phyloP scores from a whole-genome alignment of 371 early-diverging fungal species.

The Mucor saturninus region DNA sequence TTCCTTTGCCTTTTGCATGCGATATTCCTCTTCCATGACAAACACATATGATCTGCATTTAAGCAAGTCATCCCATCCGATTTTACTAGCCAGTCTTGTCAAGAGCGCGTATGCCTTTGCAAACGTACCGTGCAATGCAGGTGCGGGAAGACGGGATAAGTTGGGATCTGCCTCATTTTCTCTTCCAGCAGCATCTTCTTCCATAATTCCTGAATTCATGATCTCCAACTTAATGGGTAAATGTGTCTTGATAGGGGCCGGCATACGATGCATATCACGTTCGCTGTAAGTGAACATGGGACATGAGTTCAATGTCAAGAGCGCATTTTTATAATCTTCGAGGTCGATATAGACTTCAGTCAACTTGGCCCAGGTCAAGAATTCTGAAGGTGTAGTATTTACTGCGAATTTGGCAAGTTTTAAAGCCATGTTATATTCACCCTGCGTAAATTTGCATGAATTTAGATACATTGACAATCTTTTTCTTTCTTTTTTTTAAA shows the following conservation, averaged over 20 bases:
- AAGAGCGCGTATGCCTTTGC: conserved; percentile 84
- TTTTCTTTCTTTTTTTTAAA: background rate
- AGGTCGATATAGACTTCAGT: conserved; percentile 89
- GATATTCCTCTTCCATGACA: conserved; percentile 98
- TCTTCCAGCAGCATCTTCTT: conserved; percentile 72
- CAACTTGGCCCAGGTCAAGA: conserved; percentile 92
- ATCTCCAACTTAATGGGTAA: conserved; percentile 79
- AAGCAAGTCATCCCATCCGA: conserved; percentile 96
- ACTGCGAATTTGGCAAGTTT: conserved; percentile 91
- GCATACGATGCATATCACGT: conserved; percentile 90
- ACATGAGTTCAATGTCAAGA: conserved; percentile 93
- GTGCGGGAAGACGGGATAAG: conserved; percentile 83
- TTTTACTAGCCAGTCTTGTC: conserved; percentile 75
- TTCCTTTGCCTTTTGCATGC: conserved; percentile 72
- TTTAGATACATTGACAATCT: background rate
- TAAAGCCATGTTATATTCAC: conserved; percentile 76
- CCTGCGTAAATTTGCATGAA: conserved; percentile 33
- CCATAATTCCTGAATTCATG: conserved; percentile 60
- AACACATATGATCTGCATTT: conserved; percentile 85
- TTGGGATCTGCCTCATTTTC: conserved; percentile 65
- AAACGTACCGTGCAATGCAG: conserved; percentile 91
- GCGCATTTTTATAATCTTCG: conserved; percentile 85
- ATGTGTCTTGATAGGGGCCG: conserved; percentile 82
- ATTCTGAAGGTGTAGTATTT: conserved; percentile 93
- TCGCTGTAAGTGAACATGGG: conserved; percentile 96